Percentiles rank a stretch among this genome's conserved stretches.
These are phyloP conservation scores for Metschnikowia corniflorae DNA, from an alignment of 805 yeast species.

Conservation along the genomic window DNA sequence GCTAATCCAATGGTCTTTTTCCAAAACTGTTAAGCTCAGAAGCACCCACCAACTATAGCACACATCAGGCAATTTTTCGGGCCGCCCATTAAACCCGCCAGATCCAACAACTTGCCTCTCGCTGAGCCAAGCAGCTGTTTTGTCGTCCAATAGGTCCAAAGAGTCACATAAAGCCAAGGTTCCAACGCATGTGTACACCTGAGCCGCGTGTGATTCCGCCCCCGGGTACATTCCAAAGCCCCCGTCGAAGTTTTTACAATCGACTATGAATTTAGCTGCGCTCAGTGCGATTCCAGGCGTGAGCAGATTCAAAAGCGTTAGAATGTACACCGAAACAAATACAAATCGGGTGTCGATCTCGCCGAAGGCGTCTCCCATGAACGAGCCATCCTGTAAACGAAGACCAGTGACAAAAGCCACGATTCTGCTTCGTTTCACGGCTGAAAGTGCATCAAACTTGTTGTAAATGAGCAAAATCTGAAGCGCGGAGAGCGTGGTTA, in stretches of 20 bases:
- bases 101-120: slow-evolving; percentile 74
- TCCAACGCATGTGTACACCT: slow-evolving; percentile 81
- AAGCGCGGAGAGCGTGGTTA: slow-evolving; percentile 81
- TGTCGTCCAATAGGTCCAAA: slow-evolving; percentile 43
- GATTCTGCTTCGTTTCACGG: slow-evolving; percentile 25
- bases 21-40: slow-evolving; percentile 66
- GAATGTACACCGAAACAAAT: slow-evolving; percentile 72
- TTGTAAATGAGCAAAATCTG: slow-evolving; percentile 68
- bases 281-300: slow-evolving; percentile 52
- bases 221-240: slow-evolving; percentile 94
- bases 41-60: slow-evolving; percentile 98
- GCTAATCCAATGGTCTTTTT: slow-evolving; percentile 74
- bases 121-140: slow-evolving; percentile 80
- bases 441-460: slow-evolving; percentile 44
- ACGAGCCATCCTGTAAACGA: slow-evolving; percentile 65
- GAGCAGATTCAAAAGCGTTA: slow-evolving; percentile 66
- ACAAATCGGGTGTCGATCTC: slow-evolving; percentile 92
- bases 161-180: slow-evolving; percentile 48
- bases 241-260: slow-evolving; percentile 90
- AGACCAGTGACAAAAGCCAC: slow-evolving; percentile 32
- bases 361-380: slow-evolving; percentile 88
- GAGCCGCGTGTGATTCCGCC: slow-evolving; percentile 94
- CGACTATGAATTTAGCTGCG: slow-evolving; percentile 60
- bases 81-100: slow-evolving; percentile 96
- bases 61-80: slow-evolving; percentile 94